phyloP scores from a whole-genome alignment of 805 yeast genomes.

The Myxozyma geophila region DNA sequence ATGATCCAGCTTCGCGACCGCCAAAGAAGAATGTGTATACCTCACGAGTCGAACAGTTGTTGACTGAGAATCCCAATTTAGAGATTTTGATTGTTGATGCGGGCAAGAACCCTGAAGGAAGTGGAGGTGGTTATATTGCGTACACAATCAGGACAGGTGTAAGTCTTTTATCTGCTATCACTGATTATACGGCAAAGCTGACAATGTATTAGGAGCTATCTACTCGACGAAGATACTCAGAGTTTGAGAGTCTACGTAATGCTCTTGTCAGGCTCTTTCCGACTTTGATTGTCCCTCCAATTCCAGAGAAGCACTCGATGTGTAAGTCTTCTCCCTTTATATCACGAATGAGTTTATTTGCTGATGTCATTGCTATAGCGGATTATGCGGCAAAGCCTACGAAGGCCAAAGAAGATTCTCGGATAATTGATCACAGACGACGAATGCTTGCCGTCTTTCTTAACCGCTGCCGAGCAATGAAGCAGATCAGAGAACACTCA shows the following conservation, averaged over 20 bases:
- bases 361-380: constrained; percentile 31
- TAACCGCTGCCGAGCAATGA: constrained; percentile 68
- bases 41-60: constrained; percentile 45
- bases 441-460: constrained; percentile 77
- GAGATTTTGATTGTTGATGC: constrained; percentile 72
- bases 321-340: constrained; percentile 30
- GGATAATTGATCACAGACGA: constrained; percentile 66
- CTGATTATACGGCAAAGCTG: background rate
- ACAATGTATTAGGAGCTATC: constrained; percentile 42
- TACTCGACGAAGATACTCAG: constrained; percentile 87
- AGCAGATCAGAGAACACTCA: constrained; percentile 59
- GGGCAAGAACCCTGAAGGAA: constrained; percentile 81
- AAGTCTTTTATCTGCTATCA: constrained; percentile 33
- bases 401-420: constrained; percentile 51
- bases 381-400: constrained; percentile 54
- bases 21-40: constrained; percentile 25
- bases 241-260: constrained; percentile 78
- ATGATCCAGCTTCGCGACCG: constrained; percentile 6
- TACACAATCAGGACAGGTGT: constrained; percentile 74
- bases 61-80: constrained; percentile 41
- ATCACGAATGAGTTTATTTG: background rate
- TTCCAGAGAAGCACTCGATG: constrained; percentile 81
- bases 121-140: constrained; percentile 74
- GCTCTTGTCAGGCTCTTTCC: constrained; percentile 76
- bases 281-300: constrained; percentile 84